Evolutionary conservation across 176 grass and related monocot species (phyloP).

Genomic region (Musa itinerans): DNA sequence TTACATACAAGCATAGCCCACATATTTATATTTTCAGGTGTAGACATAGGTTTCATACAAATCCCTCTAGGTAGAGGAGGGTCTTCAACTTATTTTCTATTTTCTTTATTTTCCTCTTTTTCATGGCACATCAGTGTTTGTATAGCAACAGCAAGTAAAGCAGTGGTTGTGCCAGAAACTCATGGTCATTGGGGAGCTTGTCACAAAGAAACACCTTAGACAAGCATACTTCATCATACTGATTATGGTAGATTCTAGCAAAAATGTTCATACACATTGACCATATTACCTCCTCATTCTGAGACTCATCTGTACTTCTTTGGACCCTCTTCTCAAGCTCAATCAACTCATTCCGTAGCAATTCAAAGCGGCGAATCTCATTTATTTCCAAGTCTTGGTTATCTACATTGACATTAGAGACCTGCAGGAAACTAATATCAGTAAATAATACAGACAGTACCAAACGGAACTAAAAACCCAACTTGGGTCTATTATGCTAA

Average conservation of each 20-base stretch:
- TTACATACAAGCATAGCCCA: too few species aligned
- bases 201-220: too few species aligned
- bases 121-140: too few species aligned
- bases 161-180: too few species aligned
- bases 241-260: not conserved
- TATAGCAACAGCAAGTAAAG: too few species aligned
- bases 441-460: not conserved
- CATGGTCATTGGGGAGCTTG: too few species aligned
- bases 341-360: slow-evolving; percentile 62
- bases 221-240: not conserved
- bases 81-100: too few species aligned
- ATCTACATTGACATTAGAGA: slow-evolving; percentile 27
- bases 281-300: slow-evolving; percentile 57
- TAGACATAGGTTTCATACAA: too few species aligned
- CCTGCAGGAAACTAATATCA: slow-evolving; percentile 26
- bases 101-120: not conserved
- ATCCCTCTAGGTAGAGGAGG: too few species aligned
- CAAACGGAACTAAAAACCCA: not conserved
- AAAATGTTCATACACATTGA: not conserved
- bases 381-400: slow-evolving; percentile 42
- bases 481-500: not conserved
- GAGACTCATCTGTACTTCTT: slow-evolving; percentile 51
- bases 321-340: slow-evolving; percentile 92
- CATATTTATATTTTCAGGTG: too few species aligned
- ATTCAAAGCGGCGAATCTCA: slow-evolving; percentile 70